Conservation (phyloP, 805 yeast species). For the Saccharomycopsis microspora region DNA sequence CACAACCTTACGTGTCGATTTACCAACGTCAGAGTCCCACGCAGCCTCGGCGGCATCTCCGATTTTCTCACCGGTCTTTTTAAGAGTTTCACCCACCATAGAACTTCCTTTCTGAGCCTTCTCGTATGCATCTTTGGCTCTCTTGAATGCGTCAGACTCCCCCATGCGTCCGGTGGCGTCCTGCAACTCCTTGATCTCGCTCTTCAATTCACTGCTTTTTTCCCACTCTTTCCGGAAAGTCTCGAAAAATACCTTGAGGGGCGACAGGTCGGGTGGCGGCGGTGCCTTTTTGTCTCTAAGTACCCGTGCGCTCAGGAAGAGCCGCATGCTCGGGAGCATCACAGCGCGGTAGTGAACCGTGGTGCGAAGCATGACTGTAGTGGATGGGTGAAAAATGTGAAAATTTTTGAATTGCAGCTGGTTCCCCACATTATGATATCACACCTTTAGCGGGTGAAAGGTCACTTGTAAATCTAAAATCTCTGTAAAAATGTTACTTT, state of each 20-base stretch:
- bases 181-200: slow-evolving; percentile 85
- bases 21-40: slow-evolving; percentile 93
- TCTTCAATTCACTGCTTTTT: slow-evolving; percentile 80
- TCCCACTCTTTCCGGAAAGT: slow-evolving; percentile 88
- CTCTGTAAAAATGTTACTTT: too few relatives aligned
- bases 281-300: slow-evolving; percentile 21
- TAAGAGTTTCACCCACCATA: slow-evolving; percentile 61
- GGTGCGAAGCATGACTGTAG: too few relatives aligned
- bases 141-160: slow-evolving; percentile 86
- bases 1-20: slow-evolving; percentile 81
- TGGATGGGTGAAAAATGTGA: neutral
- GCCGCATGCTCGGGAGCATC: too few relatives aligned
- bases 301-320: too few relatives aligned
- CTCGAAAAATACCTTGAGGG: slow-evolving; percentile 85
- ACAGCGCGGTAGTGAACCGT: too few relatives aligned
- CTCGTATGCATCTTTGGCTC: slow-evolving; percentile 86
- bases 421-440: too few relatives aligned
- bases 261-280: slow-evolving; percentile 37
- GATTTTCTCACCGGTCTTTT: slow-evolving; percentile 87
- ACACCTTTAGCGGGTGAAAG: too few relatives aligned
- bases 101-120: slow-evolving; percentile 66
- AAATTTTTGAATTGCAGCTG: neutral
- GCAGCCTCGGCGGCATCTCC: slow-evolving; percentile 85
- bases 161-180: slow-evolving; percentile 93
- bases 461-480: too few relatives aligned